phyloP scores from a whole-genome alignment of 2,329 filamentous ascomycete species.

The Rugonectria rugulosa region DNA sequence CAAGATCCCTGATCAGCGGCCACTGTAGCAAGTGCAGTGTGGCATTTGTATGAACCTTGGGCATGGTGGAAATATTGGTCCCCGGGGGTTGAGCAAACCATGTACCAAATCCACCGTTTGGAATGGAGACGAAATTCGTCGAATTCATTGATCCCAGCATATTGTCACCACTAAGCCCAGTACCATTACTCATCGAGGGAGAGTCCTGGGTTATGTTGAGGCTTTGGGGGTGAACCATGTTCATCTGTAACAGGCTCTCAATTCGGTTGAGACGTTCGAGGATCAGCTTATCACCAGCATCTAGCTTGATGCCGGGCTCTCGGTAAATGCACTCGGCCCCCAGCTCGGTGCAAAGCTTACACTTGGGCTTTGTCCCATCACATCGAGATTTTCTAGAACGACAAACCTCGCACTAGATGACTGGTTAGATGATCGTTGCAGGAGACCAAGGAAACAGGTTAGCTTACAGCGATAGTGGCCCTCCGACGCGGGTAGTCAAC shows the following conservation, averaged over 20 bases:
- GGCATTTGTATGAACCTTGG: slow-evolving; percentile 83
- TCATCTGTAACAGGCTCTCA: slow-evolving; percentile 79
- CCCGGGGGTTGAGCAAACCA: slow-evolving; percentile 65
- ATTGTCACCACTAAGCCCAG: slow-evolving; percentile 64
- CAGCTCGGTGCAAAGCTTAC: slow-evolving; percentile 82
- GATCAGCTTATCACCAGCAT: slow-evolving; percentile 86
- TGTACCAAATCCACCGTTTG: slow-evolving; percentile 73
- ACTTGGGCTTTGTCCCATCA: slow-evolving; percentile 82
- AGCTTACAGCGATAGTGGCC: slow-evolving; percentile 71
- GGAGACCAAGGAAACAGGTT: neutral
- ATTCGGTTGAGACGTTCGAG: slow-evolving; percentile 80
- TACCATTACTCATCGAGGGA: slow-evolving; percentile 70
- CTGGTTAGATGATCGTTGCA: slow-evolving; percentile 29
- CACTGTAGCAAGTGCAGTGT: slow-evolving; percentile 81
- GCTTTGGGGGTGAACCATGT: slow-evolving; percentile 59
- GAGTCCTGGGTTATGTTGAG: slow-evolving; percentile 68
- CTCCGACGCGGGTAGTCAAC: slow-evolving; percentile 70
- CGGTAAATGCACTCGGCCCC: slow-evolving; percentile 85
- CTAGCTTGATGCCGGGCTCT: slow-evolving; percentile 86
- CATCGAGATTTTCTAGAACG: slow-evolving; percentile 82
- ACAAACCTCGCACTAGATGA: slow-evolving; percentile 76
- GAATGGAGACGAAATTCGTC: slow-evolving; percentile 61
- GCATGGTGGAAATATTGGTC: slow-evolving; percentile 83
- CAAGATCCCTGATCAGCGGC: slow-evolving; percentile 80
- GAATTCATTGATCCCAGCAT: slow-evolving; percentile 55